phyloP scores from a whole-genome alignment of 768 basidiomycete genomes.

The Agaricus blazei region DNA sequence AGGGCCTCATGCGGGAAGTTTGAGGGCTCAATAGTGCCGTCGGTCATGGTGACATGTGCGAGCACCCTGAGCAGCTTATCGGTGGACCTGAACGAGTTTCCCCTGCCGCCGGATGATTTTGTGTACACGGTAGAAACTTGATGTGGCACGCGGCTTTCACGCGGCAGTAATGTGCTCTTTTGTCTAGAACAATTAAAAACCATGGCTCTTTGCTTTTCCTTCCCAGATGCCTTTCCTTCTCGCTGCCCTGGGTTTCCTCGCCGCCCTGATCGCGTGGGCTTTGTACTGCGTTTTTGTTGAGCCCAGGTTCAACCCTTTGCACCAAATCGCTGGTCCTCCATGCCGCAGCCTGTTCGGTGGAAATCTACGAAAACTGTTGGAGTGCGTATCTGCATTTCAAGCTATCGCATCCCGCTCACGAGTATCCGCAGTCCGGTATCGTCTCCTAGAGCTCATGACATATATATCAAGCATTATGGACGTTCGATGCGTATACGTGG shows the following conservation, averaged over 20 bases:
- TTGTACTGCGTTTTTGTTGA: constrained; percentile 27
- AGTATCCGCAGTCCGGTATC: constrained; percentile 38
- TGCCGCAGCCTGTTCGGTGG: constrained; percentile 33
- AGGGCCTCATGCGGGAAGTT: too few species aligned
- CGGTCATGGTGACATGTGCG: constrained; percentile 29
- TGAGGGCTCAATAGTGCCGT: constrained; percentile 13
- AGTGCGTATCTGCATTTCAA: constrained; percentile 34
- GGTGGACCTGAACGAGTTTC: constrained; percentile 42
- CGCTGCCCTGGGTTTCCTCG: constrained; percentile 7
- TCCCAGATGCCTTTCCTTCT: not conserved
- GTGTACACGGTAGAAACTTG: not conserved
- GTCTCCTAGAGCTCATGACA: constrained; percentile 51
- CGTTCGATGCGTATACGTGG: constrained; percentile 67
- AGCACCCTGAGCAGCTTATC: constrained; percentile 34
- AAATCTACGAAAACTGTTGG: constrained; percentile 53
- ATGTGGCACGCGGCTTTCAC: not conserved
- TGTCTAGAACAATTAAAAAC: not conserved
- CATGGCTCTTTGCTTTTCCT: not conserved
- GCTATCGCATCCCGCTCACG: not conserved
- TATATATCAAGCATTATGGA: constrained; percentile 55
- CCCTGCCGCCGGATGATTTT: constrained; percentile 30
- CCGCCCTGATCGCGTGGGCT: constrained; percentile 16
- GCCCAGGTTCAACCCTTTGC: constrained; percentile 41
- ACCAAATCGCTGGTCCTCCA: constrained; percentile 58
- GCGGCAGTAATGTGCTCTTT: not conserved